phyloP scores from a whole-genome alignment of 345 rosid species.

The Raphanus raphanistrum region DNA sequence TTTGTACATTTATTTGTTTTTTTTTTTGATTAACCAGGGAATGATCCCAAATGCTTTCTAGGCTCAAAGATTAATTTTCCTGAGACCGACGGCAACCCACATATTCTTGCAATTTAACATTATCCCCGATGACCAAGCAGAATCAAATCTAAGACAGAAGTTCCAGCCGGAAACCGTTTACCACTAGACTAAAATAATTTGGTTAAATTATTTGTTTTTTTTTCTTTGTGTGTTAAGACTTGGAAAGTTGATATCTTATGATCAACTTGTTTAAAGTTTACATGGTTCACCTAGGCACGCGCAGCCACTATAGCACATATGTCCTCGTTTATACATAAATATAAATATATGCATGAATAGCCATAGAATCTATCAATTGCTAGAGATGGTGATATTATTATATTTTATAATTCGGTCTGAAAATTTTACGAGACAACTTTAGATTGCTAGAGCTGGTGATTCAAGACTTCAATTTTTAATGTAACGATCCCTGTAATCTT shows the following conservation, averaged over 20 bases:
- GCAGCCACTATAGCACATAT: slow-evolving; percentile 27
- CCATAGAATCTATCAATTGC: not conserved
- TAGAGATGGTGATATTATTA: slow-evolving; percentile 2
- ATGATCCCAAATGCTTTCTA: too few species aligned
- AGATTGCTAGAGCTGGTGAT: not conserved
- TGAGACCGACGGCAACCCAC: too few species aligned
- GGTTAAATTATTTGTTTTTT: too few species aligned
- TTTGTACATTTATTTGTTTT: not conserved
- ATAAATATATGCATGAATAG: slow-evolving; percentile 20
- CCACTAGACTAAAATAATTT: too few species aligned
- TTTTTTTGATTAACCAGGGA: too few species aligned
- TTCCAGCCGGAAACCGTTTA: too few species aligned
- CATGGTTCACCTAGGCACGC: slow-evolving; percentile 41
- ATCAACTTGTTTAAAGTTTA: slow-evolving; percentile 38
- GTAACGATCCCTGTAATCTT: not conserved
- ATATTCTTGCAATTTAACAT: too few species aligned
- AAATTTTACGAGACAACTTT: not conserved
- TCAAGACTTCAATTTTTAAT: not conserved
- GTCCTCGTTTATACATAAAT: not conserved
- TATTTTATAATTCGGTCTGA: not conserved
- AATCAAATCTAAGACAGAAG: too few species aligned
- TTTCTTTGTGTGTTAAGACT: not conserved
- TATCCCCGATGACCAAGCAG: too few species aligned
- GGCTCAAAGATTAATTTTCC: too few species aligned
- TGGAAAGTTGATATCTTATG: slow-evolving; percentile 23